phyloP scores from a whole-genome alignment of 106 monocot species.

The Dendrobium chrysotoxum region DNA sequence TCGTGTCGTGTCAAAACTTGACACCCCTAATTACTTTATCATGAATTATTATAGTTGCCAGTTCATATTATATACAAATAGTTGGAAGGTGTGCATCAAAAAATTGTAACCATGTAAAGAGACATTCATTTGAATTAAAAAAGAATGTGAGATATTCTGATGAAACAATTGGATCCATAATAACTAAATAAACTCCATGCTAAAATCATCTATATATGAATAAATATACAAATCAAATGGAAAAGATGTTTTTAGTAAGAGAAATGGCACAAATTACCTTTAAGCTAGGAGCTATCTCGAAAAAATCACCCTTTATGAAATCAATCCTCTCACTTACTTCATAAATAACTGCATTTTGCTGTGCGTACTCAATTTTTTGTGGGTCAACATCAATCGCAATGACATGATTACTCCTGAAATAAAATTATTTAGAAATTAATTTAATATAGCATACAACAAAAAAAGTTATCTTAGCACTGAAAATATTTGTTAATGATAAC shows the following conservation, averaged over 20 bases:
- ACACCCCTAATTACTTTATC: too few species aligned
- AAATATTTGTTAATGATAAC: not conserved
- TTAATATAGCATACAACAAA: not conserved
- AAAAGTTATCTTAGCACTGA: not conserved
- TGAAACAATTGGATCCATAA: not conserved
- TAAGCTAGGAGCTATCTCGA: conserved; percentile 44
- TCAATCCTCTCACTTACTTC: conserved; percentile 72
- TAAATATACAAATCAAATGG: not conserved
- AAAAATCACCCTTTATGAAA: conserved; percentile 79
- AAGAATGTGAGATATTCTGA: not conserved
- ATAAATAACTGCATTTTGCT: conserved; percentile 80
- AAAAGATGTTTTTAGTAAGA: not conserved
- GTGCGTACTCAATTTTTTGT: conserved; percentile 65
- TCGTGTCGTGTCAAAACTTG: too few species aligned
- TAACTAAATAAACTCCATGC: not conserved
- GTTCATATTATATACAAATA: not conserved
- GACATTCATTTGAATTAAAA: not conserved
- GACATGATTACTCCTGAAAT: conserved; percentile 71
- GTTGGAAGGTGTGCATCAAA: not conserved
- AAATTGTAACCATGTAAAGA: not conserved
- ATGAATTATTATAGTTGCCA: not conserved
- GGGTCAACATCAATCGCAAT: conserved; percentile 93
- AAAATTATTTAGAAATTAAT: conserved; percentile 2
- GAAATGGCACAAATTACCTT: conserved; percentile 37
- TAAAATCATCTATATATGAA: not conserved